Evolutionary conservation across 2,329 filamentous ascomycete genomes (phyloP).

Genomic region (Stemphylium vesicarium): DNA sequence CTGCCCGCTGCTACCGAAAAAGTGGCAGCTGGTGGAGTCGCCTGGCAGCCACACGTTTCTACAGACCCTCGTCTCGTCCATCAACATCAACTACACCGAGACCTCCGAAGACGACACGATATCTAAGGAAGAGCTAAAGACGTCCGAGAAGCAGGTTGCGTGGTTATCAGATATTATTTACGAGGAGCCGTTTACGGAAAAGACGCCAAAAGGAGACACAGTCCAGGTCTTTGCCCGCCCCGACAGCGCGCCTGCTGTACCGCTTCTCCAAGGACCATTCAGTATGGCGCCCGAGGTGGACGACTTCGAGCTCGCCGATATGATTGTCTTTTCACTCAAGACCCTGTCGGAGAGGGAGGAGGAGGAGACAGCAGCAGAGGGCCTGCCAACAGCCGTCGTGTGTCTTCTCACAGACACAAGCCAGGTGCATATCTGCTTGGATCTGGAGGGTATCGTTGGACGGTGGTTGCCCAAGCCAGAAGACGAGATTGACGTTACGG

Average conservation of each 20-base stretch:
- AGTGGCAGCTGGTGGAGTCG: conserved; percentile 69
- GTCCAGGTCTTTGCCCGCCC: conserved; percentile 65
- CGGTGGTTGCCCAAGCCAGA: conserved; percentile 64
- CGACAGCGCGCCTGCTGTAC: conserved; percentile 60
- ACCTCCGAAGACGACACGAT: conserved; percentile 43
- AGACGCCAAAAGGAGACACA: conserved; percentile 49
- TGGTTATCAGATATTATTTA: conserved; percentile 60
- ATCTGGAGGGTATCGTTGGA: conserved; percentile 66
- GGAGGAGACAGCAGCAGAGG: conserved; percentile 53
- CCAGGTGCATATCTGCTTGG: conserved; percentile 65
- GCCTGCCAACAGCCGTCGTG: conserved; percentile 63
- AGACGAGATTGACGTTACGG: conserved; percentile 26
- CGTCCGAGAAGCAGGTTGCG: conserved; percentile 61
- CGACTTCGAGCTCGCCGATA: conserved; percentile 65
- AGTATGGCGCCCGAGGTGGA: conserved; percentile 58
- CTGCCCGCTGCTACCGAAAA: conserved; percentile 85
- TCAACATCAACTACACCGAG: conserved; percentile 68
- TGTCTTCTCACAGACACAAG: conserved; percentile 63
- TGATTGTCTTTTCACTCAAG: conserved; percentile 61
- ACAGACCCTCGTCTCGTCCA: conserved; percentile 80
- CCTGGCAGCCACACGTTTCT: conserved; percentile 68
- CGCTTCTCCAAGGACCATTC: conserved; percentile 69
- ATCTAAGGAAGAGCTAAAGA: conserved; percentile 51
- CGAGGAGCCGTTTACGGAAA: conserved; percentile 57
- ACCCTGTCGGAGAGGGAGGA: conserved; percentile 57